phyloP scores from a whole-genome alignment of 2,329 filamentous ascomycete species.

The Phyllosticta capitalensis region DNA sequence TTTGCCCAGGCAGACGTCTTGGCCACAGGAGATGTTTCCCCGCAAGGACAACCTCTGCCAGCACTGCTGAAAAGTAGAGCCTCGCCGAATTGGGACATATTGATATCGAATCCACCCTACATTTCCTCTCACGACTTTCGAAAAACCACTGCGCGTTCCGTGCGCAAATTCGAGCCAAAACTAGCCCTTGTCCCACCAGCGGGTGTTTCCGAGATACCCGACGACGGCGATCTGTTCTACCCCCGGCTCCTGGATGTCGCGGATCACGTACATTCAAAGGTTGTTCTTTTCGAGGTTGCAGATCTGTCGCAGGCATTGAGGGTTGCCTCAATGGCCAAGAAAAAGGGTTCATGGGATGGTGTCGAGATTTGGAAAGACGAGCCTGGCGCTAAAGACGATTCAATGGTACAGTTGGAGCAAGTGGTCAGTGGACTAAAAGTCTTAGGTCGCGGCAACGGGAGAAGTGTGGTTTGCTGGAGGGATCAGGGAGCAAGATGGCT shows the following conservation, averaged over 20 bases:
- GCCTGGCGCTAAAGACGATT: conserved; percentile 23
- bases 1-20: conserved; percentile 5
- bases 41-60: background rate
- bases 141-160: conserved; percentile 58
- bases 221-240: conserved; percentile 54
- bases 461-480: conserved; percentile 36
- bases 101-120: conserved; percentile 89
- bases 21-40: background rate
- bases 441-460: conserved; percentile 32
- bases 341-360: conserved; percentile 22
- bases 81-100: conserved; percentile 31
- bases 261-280: conserved; percentile 37
- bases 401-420: background rate
- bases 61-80: background rate
- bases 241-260: conserved; percentile 52
- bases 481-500: conserved; percentile 22
- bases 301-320: conserved; percentile 58
- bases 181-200: conserved; percentile 56
- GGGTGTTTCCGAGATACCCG: background rate
- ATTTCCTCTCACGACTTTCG: conserved; percentile 59
- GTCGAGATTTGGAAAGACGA: conserved; percentile 66
- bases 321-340: conserved; percentile 45
- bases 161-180: conserved; percentile 71
- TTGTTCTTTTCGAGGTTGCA: conserved; percentile 62
- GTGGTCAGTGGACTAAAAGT: conserved; percentile 17